Evolutionary conservation across 2,329 filamentous ascomycete species (phyloP), one percentile per base, ranked within the genome.

Genomic region (Aureobasidium mangrovei): DNA sequence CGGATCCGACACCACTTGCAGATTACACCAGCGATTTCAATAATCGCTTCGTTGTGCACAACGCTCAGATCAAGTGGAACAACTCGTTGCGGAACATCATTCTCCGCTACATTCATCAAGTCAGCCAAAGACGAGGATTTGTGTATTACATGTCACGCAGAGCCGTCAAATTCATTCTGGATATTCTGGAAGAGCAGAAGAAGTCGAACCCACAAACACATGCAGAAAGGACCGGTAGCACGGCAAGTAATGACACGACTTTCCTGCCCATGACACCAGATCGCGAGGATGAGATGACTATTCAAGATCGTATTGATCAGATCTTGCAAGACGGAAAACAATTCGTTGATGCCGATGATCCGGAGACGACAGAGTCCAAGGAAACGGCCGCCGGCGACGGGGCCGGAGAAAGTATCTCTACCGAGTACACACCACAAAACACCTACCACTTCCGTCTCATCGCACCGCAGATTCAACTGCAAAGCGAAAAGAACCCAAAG

Each of bases 41-140:
- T 67, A 98, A 98, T 65, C 86, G 93, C 2, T 98, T 98, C 73
- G 91, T 97, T 62, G 86, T 98, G 51, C 93, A 98, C 74, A 98
- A 98, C 63, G 81, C 94, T 67, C 93, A 98, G 65, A 75, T 98
- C 55, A 98, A 98, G 70, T 98, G 93, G 93, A 97, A 95, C 73
- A 98, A 98, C 63, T 82, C 91, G 8, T 73, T 98, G 36, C 83
- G 93, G 56, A 97, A 98, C 65, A 96, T 96, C 63, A 93, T 98
- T 47, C 79, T 98, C 39, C 88, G 93, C 27, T 98, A 98, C 68
- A 94, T 93, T 59, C 93, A 98, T 66, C 93, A 98, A 74, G 93
- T 95, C 64, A 90, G 91, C 67, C 94, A 98, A 70, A 82, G 93
- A 49, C 84, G 93, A 61, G 94, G 93, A 51, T 97, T 98, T 65